phyloP scores from a whole-genome alignment of 2,329 filamentous ascomycete species.

The Huntiella abstrusa region DNA sequence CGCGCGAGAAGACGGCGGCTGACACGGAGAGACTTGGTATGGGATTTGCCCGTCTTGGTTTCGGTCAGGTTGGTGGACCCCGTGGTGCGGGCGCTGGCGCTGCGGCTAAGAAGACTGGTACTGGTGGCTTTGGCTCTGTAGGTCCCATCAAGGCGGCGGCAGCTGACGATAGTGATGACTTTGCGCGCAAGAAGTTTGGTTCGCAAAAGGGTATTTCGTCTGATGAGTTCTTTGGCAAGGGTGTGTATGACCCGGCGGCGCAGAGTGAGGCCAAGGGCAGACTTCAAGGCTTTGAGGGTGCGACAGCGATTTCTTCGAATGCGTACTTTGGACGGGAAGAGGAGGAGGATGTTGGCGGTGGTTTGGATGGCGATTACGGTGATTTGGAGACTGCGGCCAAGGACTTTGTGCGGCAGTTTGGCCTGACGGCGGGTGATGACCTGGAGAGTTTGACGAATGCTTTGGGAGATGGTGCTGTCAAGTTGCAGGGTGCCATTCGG shows the following conservation, averaged over 20 bases:
- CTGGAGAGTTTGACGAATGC: conserved; percentile 73
- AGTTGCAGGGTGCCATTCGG: conserved; percentile 59
- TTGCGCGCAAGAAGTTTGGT: conserved; percentile 77
- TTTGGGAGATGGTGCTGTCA: conserved; percentile 68
- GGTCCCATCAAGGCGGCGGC: conserved; percentile 48
- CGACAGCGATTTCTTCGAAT: conserved; percentile 82
- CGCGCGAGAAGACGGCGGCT: conserved; percentile 44
- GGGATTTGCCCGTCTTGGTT: conserved; percentile 69
- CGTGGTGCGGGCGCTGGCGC: conserved; percentile 34
- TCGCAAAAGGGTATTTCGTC: conserved; percentile 89
- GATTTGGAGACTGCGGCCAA: conserved; percentile 86
- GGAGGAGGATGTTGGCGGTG: conserved; percentile 33
- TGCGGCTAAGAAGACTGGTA: conserved; percentile 48
- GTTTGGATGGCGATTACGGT: conserved; percentile 57
- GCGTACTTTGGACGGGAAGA: conserved; percentile 93
- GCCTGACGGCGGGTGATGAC: conserved; percentile 88
- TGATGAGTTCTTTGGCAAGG: conserved; percentile 94
- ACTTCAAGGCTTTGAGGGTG: conserved; percentile 83
- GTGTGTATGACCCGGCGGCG: conserved; percentile 59
- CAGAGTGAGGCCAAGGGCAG: conserved; percentile 74
- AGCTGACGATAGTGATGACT: conserved; percentile 57
- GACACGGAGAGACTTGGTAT: conserved; percentile 83
- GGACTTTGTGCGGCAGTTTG: conserved; percentile 89
- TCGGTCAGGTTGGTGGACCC: conserved; percentile 58
- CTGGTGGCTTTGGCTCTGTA: conserved; percentile 73